Base-by-base conservation (phyloP, 495 filamentous ascomycete species). In the Durotheca rogersii region DNA sequence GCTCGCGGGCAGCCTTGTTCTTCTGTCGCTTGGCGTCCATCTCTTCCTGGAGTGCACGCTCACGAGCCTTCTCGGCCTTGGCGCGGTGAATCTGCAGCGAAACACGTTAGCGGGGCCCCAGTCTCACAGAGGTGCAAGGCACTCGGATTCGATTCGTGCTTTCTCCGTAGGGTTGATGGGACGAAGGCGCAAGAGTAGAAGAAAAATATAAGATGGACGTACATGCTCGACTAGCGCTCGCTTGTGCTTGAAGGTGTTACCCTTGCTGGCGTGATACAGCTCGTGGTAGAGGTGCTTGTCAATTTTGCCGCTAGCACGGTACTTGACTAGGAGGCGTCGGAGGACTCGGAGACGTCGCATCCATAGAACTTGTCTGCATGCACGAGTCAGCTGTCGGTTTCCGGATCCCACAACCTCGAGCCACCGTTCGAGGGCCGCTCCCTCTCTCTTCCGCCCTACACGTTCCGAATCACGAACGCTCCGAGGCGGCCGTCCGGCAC, bases 231-330 rank as follows among this genome's bases (percentile, higher is more conserved):
- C 89, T 62, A 99, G 85, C 58, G 89, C 93, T 69, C 93, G 87
- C 89, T 96, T 99, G 86, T 99, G 93, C 90, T 99, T 99, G 87
- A 99, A 99, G 72, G 93, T 92, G 85, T 99, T 99, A 95, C 93
- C 93, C 90, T 99, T 99, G 85, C 86, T 88, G 66, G 95, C 78
- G 75, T 96, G 91, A 82, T 99, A 99, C 58, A 99, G 90, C 80
- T 96, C 89, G 82, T 99, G 93, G 84, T 99, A 99, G 42, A 99
- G 90, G 81, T 99, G 94, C 84, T 99, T 99, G 81, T 99, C 93
- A 76, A 99, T 99, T 87, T 99, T 99, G 76, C 93, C 93, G 68
- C 85, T 84, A 72, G 90, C 92, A 77, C 93, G 93, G 82, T 99
- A 99, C 80, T 96, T 95, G 81, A 95, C 92, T 61, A 99, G 83